Percentiles rank a stretch among this genome's conserved stretches.
Conservation (phyloP, 2,329 filamentous ascomycete genomes). For the Erysiphe pulchra region DNA sequence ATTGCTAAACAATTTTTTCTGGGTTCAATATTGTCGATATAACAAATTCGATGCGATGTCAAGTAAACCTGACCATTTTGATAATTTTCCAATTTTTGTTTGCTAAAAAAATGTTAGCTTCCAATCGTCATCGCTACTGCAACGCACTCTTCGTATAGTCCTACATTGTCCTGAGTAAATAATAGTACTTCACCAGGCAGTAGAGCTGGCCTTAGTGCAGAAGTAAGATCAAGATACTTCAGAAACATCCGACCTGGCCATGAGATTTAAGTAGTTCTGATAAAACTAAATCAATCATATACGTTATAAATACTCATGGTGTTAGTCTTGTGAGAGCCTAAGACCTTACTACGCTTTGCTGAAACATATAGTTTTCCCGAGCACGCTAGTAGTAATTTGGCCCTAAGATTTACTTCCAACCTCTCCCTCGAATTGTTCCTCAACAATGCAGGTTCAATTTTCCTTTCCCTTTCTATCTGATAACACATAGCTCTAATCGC, state of each 20-base stretch:
- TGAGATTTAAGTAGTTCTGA: too few species aligned
- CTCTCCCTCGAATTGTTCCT: too few species aligned
- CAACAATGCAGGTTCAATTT: too few species aligned
- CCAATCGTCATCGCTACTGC: neutral
- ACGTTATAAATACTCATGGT: too few species aligned
- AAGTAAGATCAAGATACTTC: constrained; percentile 85
- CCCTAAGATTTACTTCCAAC: neutral
- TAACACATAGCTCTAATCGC: too few species aligned
- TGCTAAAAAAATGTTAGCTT: constrained; percentile 25
- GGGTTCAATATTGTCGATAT: constrained; percentile 72
- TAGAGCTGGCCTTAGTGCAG: constrained; percentile 77
- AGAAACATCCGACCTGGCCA: constrained; percentile 62
- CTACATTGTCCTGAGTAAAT: constrained; percentile 93
- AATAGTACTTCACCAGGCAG: constrained; percentile 82
- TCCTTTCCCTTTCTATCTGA: too few species aligned
- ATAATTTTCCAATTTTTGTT: constrained; percentile 81
- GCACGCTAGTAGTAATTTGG: too few species aligned
- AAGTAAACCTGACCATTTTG: constrained; percentile 93
- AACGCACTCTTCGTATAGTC: constrained; percentile 77
- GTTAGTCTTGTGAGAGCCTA: too few species aligned
- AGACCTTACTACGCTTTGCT: too few species aligned
- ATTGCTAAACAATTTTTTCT: constrained; percentile 63
- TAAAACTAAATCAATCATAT: too few species aligned
- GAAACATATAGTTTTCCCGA: too few species aligned
- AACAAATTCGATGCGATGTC: constrained; percentile 86